These are phyloP conservation scores for Excoecaria cochinchinensis DNA, from an alignment of 345 rosid genomes.

Conservation along the genomic window DNA sequence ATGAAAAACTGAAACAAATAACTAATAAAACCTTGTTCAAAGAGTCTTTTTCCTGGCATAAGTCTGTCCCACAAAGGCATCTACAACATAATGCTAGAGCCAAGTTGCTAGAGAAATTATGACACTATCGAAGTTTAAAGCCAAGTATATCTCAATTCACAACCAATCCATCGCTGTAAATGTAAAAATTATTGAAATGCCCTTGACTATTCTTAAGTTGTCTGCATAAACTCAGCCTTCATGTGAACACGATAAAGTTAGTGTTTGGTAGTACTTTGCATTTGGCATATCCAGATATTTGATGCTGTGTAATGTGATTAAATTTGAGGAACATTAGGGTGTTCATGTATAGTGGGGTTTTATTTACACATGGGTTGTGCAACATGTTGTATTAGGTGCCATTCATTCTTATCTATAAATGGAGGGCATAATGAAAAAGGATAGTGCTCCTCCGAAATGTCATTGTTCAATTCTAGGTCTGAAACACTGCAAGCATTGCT, in stretches of 20 bases:
- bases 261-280: neutral
- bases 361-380: neutral
- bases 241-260: neutral
- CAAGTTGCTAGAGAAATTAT: neutral
- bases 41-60: too few relatives aligned
- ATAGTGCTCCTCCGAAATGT: neutral
- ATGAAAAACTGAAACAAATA: too few relatives aligned
- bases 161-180: neutral
- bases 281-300: neutral
- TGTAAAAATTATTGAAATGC: neutral
- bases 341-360: neutral
- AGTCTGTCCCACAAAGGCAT: too few relatives aligned
- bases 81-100: too few relatives aligned
- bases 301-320: neutral
- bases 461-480: neutral
- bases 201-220: neutral
- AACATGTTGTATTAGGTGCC: neutral
- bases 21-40: too few relatives aligned
- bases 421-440: neutral
- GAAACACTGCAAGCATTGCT: neutral
- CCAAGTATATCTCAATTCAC: neutral
- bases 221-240: neutral
- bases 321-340: neutral
- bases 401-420: too few relatives aligned
- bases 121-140: neutral